These are phyloP conservation scores for Phaeosphaeria sp. DNA, from an alignment of 2,329 filamentous ascomycete species.

Conservation along the genomic window DNA sequence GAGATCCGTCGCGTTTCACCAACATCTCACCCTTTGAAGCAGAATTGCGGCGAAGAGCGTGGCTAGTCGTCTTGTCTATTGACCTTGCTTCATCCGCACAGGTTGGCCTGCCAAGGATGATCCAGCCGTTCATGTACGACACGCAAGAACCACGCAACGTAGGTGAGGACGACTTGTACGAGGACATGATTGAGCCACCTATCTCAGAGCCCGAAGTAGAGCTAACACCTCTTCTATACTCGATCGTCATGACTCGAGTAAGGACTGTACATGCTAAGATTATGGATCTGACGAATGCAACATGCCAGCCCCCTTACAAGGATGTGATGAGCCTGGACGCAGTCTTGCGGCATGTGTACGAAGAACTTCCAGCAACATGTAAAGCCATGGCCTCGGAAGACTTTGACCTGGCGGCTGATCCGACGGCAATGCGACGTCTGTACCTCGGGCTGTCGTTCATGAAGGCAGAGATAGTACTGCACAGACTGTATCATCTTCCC, in stretches of 20 bases:
- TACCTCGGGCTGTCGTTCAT: conserved; percentile 41
- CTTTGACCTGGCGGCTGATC: conserved; percentile 14
- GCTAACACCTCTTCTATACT: conserved; percentile 34
- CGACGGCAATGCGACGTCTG: conserved; percentile 32
- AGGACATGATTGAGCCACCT: conserved; percentile 42
- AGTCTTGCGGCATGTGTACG: conserved; percentile 27
- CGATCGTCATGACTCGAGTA: conserved; percentile 31
- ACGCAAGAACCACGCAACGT: conserved; percentile 50
- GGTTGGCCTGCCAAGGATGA: conserved; percentile 49
- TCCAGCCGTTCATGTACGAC: conserved; percentile 48
- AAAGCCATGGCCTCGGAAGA: conserved; percentile 19
- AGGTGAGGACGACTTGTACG: conserved; percentile 49
- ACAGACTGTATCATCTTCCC: conserved; percentile 44
- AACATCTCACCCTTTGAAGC: conserved; percentile 60
- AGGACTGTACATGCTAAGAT: conserved; percentile 33
- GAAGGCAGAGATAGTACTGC: conserved; percentile 44
- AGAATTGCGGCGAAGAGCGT: conserved; percentile 67
- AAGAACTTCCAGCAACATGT: conserved; percentile 25
- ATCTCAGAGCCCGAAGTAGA: conserved; percentile 36
- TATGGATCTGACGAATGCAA: conserved; percentile 36
- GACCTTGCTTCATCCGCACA: conserved; percentile 49
- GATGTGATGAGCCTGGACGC: conserved; percentile 37
- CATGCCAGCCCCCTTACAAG: conserved; percentile 33
- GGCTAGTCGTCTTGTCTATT: conserved; percentile 58
- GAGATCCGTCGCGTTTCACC: conserved; percentile 47